Evolutionary conservation across 768 basidiomycete genomes (phyloP).

Genomic region (Kwoniella heveanensis): DNA sequence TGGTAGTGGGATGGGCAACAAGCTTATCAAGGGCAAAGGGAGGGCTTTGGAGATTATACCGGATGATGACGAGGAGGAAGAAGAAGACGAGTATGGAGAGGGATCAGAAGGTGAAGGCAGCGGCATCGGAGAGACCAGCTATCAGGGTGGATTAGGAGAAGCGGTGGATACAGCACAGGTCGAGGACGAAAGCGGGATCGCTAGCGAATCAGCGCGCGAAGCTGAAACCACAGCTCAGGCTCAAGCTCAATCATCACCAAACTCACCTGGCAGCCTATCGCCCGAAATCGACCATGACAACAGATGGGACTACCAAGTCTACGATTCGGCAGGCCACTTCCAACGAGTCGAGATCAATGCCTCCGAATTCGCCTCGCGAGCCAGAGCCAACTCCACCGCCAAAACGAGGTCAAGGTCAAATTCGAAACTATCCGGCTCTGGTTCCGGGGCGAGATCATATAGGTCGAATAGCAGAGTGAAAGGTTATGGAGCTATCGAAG

Average conservation of each 20-base stretch:
- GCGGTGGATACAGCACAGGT: neutral
- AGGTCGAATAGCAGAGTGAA: slow-evolving; percentile 9
- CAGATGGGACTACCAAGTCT: slow-evolving; percentile 14
- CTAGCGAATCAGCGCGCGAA: neutral
- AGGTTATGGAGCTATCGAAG: neutral
- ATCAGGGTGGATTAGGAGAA: neutral
- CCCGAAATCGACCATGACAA: neutral
- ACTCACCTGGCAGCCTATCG: neutral
- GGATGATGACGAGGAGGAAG: slow-evolving; percentile 34
- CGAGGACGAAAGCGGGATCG: neutral
- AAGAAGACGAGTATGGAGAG: slow-evolving; percentile 7
- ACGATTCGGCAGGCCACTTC: slow-evolving; percentile 17
- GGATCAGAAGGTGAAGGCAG: neutral
- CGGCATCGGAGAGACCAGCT: neutral
- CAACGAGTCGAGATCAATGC: slow-evolving; percentile 6
- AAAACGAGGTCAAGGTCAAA: slow-evolving; percentile 15
- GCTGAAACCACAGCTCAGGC: neutral
- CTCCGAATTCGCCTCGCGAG: neutral
- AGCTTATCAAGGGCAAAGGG: slow-evolving; percentile 37
- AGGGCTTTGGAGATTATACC: slow-evolving; percentile 39
- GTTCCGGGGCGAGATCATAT: neutral
- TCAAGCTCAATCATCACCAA: neutral
- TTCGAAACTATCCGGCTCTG: slow-evolving; percentile 2
- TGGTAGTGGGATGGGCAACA: slow-evolving; percentile 1
- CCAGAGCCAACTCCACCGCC: too few species aligned